Conservation (phyloP, 2,329 filamentous ascomycete species). For the Grosmannia clavigera region DNA sequence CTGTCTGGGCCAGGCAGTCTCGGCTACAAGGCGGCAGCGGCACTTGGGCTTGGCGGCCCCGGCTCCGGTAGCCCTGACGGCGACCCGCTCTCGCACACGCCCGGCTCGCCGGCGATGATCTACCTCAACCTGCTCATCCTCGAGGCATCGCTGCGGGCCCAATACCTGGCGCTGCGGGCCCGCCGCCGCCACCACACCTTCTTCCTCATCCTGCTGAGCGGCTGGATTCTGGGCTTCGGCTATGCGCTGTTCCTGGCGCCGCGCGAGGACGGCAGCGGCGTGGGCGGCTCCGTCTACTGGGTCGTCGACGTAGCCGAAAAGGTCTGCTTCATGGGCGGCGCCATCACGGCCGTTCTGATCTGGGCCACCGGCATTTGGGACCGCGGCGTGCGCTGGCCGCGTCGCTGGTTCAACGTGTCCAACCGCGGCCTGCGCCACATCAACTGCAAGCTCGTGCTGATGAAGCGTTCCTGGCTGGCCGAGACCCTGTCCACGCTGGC, state of each 20-base stretch:
- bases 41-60: background rate
- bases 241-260: conserved; percentile 91
- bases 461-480: conserved; percentile 69
- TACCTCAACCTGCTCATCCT: conserved; percentile 97
- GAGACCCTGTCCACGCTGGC: conserved; percentile 61
- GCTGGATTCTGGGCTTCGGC: conserved; percentile 76
- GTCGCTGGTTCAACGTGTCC: conserved; percentile 77
- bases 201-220: conserved; percentile 65
- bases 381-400: conserved; percentile 83
- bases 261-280: conserved; percentile 82
- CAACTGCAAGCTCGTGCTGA: conserved; percentile 92
- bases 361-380: conserved; percentile 98
- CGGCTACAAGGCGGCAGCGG: background rate
- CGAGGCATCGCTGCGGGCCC: conserved; percentile 82
- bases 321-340: conserved; percentile 79
- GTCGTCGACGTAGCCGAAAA: conserved; percentile 83
- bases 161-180: conserved; percentile 82
- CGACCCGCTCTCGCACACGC: conserved; percentile 69
- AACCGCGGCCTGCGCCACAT: conserved; percentile 84
- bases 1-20: conserved; percentile 29
- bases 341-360: conserved; percentile 75
- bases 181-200: conserved; percentile 87
- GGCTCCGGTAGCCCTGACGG: conserved; percentile 18
- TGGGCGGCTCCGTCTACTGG: conserved; percentile 94
- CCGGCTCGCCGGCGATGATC: conserved; percentile 89